Conservation (phyloP, 2,329 filamentous ascomycete genomes). For the Cytospora paraplurivora region DNA sequence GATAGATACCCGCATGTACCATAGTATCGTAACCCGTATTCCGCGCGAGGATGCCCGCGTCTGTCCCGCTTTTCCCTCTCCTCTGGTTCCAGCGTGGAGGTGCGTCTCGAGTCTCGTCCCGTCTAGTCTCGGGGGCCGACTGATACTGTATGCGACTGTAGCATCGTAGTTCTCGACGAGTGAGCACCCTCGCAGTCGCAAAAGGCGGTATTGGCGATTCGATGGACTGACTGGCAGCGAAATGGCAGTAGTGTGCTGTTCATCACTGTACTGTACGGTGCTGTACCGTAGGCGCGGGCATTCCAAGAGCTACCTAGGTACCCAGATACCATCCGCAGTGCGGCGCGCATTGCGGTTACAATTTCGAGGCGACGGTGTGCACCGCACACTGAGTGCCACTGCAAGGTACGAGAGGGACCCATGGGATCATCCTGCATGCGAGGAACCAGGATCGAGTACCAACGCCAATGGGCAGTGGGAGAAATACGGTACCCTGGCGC, state of each 20-base stretch:
- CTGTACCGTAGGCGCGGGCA: no score
- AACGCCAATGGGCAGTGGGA: not conserved
- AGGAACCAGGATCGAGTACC: not conserved
- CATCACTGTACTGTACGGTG: not conserved
- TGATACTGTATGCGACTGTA: not conserved
- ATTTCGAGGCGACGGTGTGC: not conserved
- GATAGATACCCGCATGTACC: not conserved
- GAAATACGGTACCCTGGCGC: not conserved
- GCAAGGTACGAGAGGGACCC: conserved; percentile 6
- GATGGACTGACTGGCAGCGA: not conserved
- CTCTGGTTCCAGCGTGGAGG: conserved; percentile 6
- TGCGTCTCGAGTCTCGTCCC: not conserved
- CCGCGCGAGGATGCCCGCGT: conserved; percentile 20
- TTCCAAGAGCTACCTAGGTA: not conserved
- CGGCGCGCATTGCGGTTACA: no score
- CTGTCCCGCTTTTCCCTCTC: conserved; percentile 23
- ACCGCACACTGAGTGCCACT: not conserved
- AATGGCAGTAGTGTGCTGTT: not conserved
- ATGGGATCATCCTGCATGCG: not conserved
- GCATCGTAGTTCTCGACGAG: not conserved
- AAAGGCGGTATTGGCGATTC: not conserved
- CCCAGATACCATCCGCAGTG: not conserved
- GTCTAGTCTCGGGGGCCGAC: not conserved
- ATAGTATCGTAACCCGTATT: conserved; percentile 9
- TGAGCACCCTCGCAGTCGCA: not conserved